Conservation (phyloP, 2,329 filamentous ascomycete genomes). For the Anisogramma anomala region DNA sequence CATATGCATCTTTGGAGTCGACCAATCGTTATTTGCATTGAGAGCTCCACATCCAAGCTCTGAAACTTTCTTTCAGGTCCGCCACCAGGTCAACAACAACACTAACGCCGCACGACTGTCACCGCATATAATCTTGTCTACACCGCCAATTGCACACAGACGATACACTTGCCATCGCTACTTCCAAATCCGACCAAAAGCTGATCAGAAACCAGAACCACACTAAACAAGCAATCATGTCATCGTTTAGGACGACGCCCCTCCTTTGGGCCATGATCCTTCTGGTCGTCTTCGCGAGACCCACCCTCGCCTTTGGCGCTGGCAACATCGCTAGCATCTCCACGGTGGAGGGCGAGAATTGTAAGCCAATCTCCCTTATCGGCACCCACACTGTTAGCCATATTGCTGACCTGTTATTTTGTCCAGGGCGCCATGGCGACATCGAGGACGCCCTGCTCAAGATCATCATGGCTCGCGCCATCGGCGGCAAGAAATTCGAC, state of each 20-base stretch:
- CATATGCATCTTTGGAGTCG: no score
- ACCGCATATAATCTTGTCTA: no score
- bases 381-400: not conserved
- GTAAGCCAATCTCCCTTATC: slow-evolving; percentile 28
- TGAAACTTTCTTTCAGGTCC: no score
- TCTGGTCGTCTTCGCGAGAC: slow-evolving; percentile 55
- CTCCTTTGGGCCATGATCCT: slow-evolving; percentile 45
- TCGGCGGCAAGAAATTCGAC: slow-evolving; percentile 65
- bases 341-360: slow-evolving; percentile 75
- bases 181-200: no score
- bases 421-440: slow-evolving; percentile 68
- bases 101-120: no score
- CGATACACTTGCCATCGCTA: no score
- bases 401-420: not conserved
- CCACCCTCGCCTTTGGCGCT: slow-evolving; percentile 69
- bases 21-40: no score
- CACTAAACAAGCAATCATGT: no score
- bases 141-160: no score
- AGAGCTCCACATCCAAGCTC: no score
- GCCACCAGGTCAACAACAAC: no score
- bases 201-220: no score
- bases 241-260: slow-evolving; percentile 35
- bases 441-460: slow-evolving; percentile 83
- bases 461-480: slow-evolving; percentile 45
- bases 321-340: slow-evolving; percentile 78